Percentiles rank a stretch among this genome's conserved stretches.
Evolutionary conservation across 495 filamentous ascomycete species (phyloP).

Genomic region (Staphylotrichum longicolle): DNA sequence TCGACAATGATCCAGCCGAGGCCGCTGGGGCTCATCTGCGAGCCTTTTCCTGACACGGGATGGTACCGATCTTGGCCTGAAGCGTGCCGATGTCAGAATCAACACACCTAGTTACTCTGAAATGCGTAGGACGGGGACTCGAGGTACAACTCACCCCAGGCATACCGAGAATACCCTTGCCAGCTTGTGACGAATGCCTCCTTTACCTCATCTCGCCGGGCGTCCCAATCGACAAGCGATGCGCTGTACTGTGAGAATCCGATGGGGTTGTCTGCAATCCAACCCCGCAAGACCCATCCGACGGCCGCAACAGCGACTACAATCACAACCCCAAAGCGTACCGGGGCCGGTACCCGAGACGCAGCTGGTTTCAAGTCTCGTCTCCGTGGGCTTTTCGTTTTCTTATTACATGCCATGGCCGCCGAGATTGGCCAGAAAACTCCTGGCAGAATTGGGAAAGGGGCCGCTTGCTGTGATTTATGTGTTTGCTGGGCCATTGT

Average conservation of each 20-base stretch:
- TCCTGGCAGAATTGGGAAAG: background rate
- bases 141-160: conserved; percentile 69
- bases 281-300: background rate
- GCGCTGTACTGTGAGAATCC: conserved; percentile 7
- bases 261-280: background rate
- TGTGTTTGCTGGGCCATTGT: background rate
- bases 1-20: conserved; percentile 98
- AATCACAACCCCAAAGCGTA: background rate
- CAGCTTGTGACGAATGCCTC: conserved; percentile 89
- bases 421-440: too few species aligned
- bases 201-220: conserved; percentile 52
- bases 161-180: conserved; percentile 86
- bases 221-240: background rate
- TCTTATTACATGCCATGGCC: background rate
- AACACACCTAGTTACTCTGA: background rate
- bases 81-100: background rate
- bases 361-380: too few species aligned
- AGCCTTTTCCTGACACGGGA: conserved; percentile 70
- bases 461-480: background rate
- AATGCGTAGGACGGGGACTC: too few species aligned
- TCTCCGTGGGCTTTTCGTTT: background rate
- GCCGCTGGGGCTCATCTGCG: conserved; percentile 75
- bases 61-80: conserved; percentile 81
- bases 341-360: background rate
- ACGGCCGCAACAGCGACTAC: background rate